Percentiles rank a stretch among this genome's conserved stretches.
Evolutionary conservation across 768 basidiomycete species (phyloP).

Genomic region (Trametes elegans): DNA sequence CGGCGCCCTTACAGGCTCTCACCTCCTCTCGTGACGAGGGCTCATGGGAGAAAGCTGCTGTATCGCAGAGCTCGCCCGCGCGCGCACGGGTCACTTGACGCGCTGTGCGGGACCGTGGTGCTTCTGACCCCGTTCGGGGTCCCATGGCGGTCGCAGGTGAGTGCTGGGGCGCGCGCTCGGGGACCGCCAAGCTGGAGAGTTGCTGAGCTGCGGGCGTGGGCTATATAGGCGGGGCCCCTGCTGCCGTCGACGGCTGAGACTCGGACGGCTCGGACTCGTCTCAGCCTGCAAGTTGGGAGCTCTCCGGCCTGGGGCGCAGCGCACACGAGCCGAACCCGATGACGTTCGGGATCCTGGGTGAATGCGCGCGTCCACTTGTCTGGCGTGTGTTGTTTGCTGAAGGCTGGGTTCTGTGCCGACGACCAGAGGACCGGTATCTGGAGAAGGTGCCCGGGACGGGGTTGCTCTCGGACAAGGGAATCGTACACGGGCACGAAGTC

Average conservation of each 20-base stretch:
- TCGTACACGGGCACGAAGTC: conserved; percentile 36
- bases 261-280: no score
- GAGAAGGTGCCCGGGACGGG: conserved; percentile 41
- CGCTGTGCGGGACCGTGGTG: background rate
- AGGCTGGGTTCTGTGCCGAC: background rate
- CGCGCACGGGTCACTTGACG: conserved; percentile 3
- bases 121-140: background rate
- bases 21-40: background rate
- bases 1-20: conserved; percentile 1
- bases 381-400: no score
- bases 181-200: no score
- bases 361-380: conserved; percentile 10
- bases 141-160: background rate
- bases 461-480: conserved; percentile 38
- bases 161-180: background rate
- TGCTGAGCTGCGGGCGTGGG: no score
- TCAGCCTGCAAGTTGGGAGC: background rate
- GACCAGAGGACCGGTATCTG: conserved; percentile 37
- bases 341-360: conserved; percentile 40
- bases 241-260: no score
- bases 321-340: conserved; percentile 19
- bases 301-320: background rate
- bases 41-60: conserved; percentile 6
- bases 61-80: background rate
- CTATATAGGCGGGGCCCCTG: no score